These are phyloP conservation scores for Fusarium sterilihyphosum DNA, from an alignment of 2,329 filamentous ascomycete genomes.

Conservation along the genomic window DNA sequence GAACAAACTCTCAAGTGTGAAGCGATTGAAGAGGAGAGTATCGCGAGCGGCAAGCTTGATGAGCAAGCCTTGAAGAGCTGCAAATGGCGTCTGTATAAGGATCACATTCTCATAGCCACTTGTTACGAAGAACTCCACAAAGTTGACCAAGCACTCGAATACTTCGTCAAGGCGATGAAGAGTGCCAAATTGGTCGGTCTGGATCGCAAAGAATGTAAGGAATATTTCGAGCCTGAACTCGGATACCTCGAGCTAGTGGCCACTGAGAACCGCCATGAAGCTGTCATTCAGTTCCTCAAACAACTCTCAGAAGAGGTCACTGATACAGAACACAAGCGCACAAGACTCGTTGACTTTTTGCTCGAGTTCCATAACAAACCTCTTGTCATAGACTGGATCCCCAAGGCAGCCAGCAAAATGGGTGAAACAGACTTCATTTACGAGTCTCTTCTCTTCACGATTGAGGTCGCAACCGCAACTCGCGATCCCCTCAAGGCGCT, in stretches of 20 bases:
- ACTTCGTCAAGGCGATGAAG: slow-evolving; percentile 51
- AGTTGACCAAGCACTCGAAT: slow-evolving; percentile 47
- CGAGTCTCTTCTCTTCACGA: slow-evolving; percentile 45
- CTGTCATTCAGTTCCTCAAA: slow-evolving; percentile 50
- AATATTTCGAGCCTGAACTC: slow-evolving; percentile 52
- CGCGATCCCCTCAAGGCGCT: slow-evolving; percentile 51
- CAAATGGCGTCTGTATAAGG: slow-evolving; percentile 54
- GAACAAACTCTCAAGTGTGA: slow-evolving; percentile 51
- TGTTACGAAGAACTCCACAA: slow-evolving; percentile 49
- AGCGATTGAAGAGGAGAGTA: slow-evolving; percentile 46
- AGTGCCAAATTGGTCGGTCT: slow-evolving; percentile 42
- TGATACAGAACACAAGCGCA: slow-evolving; percentile 38
- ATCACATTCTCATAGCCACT: slow-evolving; percentile 51
- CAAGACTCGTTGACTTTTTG: slow-evolving; percentile 49
- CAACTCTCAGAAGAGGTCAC: slow-evolving; percentile 45
- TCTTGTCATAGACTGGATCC: slow-evolving; percentile 53
- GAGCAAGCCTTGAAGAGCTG: slow-evolving; percentile 41
- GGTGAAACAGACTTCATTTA: slow-evolving; percentile 46
- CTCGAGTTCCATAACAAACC: slow-evolving; percentile 48
- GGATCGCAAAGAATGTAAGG: slow-evolving; percentile 43
- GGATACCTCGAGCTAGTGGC: slow-evolving; percentile 51
- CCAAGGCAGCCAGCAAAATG: slow-evolving; percentile 51
- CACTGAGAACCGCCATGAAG: slow-evolving; percentile 48
- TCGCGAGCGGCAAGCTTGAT: slow-evolving; percentile 41
- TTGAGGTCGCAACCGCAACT: slow-evolving; percentile 46